A percentile compares a stretch with the other conserved stretches of the same genome.
Conservation (phyloP, 352 stramenopile species). For the Aphanomyces astaci region DNA sequence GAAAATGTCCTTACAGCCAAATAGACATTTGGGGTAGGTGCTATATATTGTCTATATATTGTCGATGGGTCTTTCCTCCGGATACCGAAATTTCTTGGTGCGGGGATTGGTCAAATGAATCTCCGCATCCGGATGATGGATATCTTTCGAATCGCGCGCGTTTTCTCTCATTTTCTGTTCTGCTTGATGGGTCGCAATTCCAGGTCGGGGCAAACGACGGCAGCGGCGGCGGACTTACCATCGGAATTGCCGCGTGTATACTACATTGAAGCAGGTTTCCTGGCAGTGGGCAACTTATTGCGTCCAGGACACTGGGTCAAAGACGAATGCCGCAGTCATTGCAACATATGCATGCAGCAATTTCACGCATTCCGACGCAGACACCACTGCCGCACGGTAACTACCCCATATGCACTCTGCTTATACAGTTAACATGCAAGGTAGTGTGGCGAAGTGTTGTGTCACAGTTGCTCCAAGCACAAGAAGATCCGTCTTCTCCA, state of each 20-base stretch:
- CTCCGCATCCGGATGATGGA: background rate
- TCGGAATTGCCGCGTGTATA: conserved; percentile 33
- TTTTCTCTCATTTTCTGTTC: background rate
- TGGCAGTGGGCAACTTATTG: conserved; percentile 62
- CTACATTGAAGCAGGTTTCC: conserved; percentile 58
- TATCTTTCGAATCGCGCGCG: background rate
- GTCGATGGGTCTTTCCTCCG: background rate
- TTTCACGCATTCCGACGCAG: conserved; percentile 69
- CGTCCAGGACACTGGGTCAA: conserved; percentile 60
- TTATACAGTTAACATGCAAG: background rate
- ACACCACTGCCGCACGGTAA: conserved; percentile 65
- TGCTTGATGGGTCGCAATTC: background rate
- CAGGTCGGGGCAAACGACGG: background rate
- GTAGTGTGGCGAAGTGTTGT: conserved; percentile 63
- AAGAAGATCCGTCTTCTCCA: conserved; percentile 63
- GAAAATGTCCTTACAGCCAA: too few species aligned
- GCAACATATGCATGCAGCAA: conserved; percentile 74
- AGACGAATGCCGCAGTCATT: conserved; percentile 61
- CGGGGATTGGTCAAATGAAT: background rate
- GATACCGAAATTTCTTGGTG: background rate
- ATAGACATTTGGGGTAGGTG: too few species aligned
- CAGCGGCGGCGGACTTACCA: background rate
- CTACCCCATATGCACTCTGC: background rate
- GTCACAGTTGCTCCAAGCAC: conserved; percentile 59
- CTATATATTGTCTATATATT: background rate